Evolutionary conservation across 2,329 filamentous ascomycete genomes (phyloP).

Genomic region (Phoma sp.): DNA sequence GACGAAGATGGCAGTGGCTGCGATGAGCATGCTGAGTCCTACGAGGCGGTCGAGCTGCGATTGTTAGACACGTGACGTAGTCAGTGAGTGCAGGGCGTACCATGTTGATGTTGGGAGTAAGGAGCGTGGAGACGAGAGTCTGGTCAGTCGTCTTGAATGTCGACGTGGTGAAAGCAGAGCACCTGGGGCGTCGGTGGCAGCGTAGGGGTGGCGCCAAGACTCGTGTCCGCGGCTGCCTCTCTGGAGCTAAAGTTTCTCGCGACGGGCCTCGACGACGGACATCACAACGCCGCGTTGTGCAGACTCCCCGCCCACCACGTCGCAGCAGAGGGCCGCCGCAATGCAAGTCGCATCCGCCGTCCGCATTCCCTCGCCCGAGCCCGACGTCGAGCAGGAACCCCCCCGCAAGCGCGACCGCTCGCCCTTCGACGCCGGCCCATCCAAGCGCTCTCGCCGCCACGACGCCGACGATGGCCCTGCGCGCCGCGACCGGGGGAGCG

Average conservation of each 20-base stretch:
- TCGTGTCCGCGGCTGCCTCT: conserved; percentile 4
- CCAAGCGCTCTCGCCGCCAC: conserved; percentile 47
- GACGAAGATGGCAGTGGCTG: conserved; percentile 75
- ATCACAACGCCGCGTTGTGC: conserved; percentile 11
- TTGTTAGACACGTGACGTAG: conserved; percentile 4
- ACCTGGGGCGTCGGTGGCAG: no score
- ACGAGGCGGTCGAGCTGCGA: conserved; percentile 86
- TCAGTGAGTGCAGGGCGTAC: conserved; percentile 7
- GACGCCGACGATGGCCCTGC: conserved; percentile 42
- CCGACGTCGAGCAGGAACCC: conserved; percentile 55
- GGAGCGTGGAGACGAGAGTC: conserved; percentile 18
- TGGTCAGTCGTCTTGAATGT: conserved; percentile 5
- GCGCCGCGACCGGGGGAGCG: conserved; percentile 73
- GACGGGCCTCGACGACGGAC: conserved; percentile 6
- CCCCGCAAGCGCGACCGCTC: conserved; percentile 65
- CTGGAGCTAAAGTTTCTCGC: conserved; percentile 39
- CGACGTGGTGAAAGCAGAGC: conserved; percentile 15
- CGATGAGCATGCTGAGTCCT: conserved; percentile 77
- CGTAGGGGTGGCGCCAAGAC: conserved; percentile 16
- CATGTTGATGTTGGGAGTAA: conserved; percentile 13
- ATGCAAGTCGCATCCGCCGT: conserved; percentile 58
- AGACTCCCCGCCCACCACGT: background rate
- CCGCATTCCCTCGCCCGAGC: conserved; percentile 63
- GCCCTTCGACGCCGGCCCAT: conserved; percentile 46
- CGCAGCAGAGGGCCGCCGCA: conserved; percentile 14